Conservation (phyloP, 331 rosid genomes). For the Malus hybrid region DNA sequence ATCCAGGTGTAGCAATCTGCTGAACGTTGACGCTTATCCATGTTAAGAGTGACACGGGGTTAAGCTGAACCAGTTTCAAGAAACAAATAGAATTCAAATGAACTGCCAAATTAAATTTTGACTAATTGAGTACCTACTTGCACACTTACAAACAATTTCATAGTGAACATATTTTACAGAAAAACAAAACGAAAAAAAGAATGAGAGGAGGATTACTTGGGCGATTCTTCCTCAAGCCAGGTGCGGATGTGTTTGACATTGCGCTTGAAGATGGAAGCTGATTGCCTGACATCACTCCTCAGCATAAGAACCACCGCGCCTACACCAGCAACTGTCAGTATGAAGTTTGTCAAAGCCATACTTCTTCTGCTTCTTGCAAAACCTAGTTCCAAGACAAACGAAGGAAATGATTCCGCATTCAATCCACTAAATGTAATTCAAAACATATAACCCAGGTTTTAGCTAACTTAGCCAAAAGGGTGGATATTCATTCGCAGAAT, state of each 20-base stretch:
- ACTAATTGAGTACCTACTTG: neutral
- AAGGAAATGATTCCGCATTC: neutral
- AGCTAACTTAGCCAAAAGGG: neutral
- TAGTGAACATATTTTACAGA: neutral
- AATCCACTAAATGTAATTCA: neutral
- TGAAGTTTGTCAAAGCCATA: conserved; percentile 86
- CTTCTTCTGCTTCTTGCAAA: neutral
- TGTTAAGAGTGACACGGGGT: neutral
- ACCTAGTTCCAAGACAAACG: neutral
- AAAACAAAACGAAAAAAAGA: neutral
- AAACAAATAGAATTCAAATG: neutral
- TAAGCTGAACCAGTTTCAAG: neutral
- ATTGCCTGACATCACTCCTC: conserved; percentile 77
- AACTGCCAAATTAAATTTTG: neutral
- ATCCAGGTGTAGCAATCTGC: neutral
- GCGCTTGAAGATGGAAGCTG: conserved; percentile 62
- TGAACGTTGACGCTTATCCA: neutral
- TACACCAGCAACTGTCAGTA: conserved; percentile 87
- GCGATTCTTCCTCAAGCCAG: conserved; percentile 92
- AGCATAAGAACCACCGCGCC: conserved; percentile 72
- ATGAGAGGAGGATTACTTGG: conserved; percentile 39
- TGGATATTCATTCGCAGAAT: neutral
- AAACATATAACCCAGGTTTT: neutral
- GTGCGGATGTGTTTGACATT: conserved; percentile 78
- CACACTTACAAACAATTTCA: neutral